Percentiles rank a stretch among this genome's conserved stretches.
phyloP scores from a whole-genome alignment of 2,329 filamentous ascomycete species.

The Stemphylium beticola region DNA sequence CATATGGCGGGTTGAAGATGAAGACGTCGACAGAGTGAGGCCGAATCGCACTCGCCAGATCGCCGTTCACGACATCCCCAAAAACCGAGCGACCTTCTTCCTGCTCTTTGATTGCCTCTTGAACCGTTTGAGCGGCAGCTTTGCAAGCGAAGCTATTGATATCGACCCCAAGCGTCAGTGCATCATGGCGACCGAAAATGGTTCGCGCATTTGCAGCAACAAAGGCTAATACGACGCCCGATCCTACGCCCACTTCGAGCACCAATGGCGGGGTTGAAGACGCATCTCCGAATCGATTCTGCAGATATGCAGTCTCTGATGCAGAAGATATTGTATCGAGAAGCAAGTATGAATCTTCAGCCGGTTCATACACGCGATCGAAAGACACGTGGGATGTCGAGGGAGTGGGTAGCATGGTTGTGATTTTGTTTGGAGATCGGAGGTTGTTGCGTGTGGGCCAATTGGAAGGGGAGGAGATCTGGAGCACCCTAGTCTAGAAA shows the following conservation, averaged over 20 bases:
- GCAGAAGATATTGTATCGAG: conserved; percentile 85
- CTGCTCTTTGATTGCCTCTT: conserved; percentile 53
- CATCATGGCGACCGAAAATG: conserved; percentile 74
- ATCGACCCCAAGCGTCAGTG: conserved; percentile 80
- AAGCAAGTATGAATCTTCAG: conserved; percentile 93
- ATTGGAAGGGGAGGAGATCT: conserved; percentile 23
- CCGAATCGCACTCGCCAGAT: conserved; percentile 70
- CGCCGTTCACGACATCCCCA: conserved; percentile 71
- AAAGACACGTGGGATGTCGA: conserved; percentile 91
- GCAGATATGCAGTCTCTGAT: conserved; percentile 72
- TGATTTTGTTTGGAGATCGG: conserved; percentile 17
- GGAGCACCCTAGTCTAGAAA: conserved; percentile 21
- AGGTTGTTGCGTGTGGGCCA: conserved; percentile 24
- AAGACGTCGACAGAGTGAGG: conserved; percentile 74
- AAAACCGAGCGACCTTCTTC: conserved; percentile 52
- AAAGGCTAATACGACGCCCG: conserved; percentile 92
- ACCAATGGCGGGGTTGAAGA: conserved; percentile 60
- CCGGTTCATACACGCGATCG: conserved; percentile 88
- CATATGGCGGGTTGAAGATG: conserved; percentile 97
- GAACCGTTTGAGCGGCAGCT: conserved; percentile 74
- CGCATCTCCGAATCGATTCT: conserved; percentile 61
- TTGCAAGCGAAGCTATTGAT: conserved; percentile 83
- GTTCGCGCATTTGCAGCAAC: conserved; percentile 73
- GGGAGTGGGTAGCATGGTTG: conserved; percentile 85
- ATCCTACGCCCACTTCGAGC: conserved; percentile 88